These are phyloP conservation scores for Bipolaris oryzae DNA, from an alignment of 2,329 filamentous ascomycete species.

Conservation along the genomic window DNA sequence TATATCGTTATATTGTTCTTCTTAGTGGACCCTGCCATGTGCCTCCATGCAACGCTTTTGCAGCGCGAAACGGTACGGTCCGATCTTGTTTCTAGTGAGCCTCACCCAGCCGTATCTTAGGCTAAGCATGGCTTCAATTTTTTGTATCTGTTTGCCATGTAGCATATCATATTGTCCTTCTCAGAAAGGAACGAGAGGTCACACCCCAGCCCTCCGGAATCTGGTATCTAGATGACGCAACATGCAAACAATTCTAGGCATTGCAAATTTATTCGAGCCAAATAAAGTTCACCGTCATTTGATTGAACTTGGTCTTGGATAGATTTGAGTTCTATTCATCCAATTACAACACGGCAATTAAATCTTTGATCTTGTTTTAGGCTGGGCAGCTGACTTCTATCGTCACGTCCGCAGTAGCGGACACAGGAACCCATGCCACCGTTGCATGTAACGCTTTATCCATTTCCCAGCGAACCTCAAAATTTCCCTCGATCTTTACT, in stretches of 20 bases:
- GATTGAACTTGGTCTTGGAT: background rate
- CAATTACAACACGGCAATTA: background rate
- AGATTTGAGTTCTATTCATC: background rate
- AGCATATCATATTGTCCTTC: no score
- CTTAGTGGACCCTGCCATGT: no score
- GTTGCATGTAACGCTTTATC: background rate
- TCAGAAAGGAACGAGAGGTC: no score
- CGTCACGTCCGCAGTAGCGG: background rate
- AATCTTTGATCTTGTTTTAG: background rate
- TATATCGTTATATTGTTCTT: no score
- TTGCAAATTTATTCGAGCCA: background rate
- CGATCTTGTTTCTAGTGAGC: no score
- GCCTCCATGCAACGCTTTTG: no score
- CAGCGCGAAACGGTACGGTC: no score
- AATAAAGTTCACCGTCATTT: background rate
- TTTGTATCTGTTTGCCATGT: no score
- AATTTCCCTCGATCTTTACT: background rate
- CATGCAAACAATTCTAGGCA: background rate
- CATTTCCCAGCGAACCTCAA: background rate
- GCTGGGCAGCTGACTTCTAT: background rate
- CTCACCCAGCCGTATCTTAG: no score
- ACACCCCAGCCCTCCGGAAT: no score
- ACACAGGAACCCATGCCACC: background rate
- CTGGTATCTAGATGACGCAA: no score
- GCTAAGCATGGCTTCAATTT: no score